phyloP scores from a whole-genome alignment of 495 filamentous ascomycete genomes.

The Aspergillus conjunctus region DNA sequence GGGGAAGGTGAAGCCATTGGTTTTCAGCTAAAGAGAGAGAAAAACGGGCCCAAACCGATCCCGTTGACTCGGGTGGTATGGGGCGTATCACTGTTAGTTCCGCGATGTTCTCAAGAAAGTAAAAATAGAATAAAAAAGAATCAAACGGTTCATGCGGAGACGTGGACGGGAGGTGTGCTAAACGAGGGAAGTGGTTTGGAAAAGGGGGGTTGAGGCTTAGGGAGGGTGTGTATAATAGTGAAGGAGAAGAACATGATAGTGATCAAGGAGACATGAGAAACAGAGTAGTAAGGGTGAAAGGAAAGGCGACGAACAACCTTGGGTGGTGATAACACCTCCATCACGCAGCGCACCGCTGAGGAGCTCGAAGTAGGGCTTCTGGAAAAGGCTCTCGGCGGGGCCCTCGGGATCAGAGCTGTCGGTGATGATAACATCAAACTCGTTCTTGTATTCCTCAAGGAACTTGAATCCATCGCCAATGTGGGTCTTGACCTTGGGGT shows the following conservation, averaged over 20 bases:
- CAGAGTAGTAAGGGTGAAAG: constrained; percentile 30
- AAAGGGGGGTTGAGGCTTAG: constrained; percentile 1
- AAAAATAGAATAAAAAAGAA: constrained; percentile 4
- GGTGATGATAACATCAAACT: constrained; percentile 99
- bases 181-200: constrained; percentile 16
- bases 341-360: constrained; percentile 84
- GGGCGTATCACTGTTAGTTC: constrained; percentile 37
- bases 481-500: constrained; percentile 88
- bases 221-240: background rate
- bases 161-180: constrained; percentile 13
- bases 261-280: constrained; percentile 8
- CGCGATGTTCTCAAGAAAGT: constrained; percentile 12
- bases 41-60: constrained; percentile 40
- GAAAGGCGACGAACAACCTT: constrained; percentile 97
- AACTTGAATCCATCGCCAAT: constrained; percentile 99
- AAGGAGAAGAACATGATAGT: constrained; percentile 14
- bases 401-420: constrained; percentile 97
- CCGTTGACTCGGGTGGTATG: constrained; percentile 39
- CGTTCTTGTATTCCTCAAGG: constrained; percentile 86
- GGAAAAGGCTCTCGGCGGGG: constrained; percentile 91
- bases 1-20: constrained; percentile 94
- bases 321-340: constrained; percentile 98
- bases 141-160: constrained; percentile 3
- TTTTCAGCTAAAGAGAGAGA: constrained; percentile 75
- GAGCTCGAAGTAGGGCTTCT: constrained; percentile 98